Conservation (phyloP, 257 asterid genomes). For the Pogostemon cablin region DNA sequence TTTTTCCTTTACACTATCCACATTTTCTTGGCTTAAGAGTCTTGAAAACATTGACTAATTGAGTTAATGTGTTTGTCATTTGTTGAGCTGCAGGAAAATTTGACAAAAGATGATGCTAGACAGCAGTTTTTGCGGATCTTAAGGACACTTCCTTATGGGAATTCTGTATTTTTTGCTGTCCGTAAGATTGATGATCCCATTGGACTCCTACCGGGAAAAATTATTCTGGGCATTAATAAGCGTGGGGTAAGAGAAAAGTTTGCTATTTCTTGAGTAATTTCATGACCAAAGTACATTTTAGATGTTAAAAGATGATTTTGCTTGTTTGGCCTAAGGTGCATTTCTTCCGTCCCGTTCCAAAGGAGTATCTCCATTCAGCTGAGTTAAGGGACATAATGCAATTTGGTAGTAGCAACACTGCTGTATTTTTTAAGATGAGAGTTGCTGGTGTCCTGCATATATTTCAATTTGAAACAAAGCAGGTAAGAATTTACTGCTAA, state of each 20-base stretch:
- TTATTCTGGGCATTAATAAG: slow-evolving; percentile 88
- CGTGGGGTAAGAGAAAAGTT: slow-evolving; percentile 75
- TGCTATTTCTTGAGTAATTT: slow-evolving; percentile 10
- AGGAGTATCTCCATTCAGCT: slow-evolving; percentile 96
- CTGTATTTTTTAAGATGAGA: slow-evolving; percentile 98
- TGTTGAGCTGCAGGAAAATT: slow-evolving; percentile 62
- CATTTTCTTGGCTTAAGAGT: neutral
- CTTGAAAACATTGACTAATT: neutral
- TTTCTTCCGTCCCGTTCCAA: slow-evolving; percentile 99
- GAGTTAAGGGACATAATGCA: slow-evolving; percentile 99
- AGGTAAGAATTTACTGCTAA: slow-evolving; percentile 48
- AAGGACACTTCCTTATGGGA: slow-evolving; percentile 96
- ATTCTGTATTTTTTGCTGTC: slow-evolving; percentile 96
- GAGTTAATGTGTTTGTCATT: slow-evolving; percentile 3
- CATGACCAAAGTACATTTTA: neutral
- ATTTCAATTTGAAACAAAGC: slow-evolving; percentile 97
- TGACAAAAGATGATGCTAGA: slow-evolving; percentile 97
- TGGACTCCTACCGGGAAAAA: slow-evolving; percentile 95
- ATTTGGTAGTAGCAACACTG: slow-evolving; percentile 97
- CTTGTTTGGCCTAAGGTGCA: slow-evolving; percentile 65
- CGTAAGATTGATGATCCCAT: slow-evolving; percentile 99
- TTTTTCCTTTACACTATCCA: slow-evolving; percentile 1
- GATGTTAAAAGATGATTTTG: slow-evolving; percentile 34
- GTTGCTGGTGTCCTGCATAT: slow-evolving; percentile 98
- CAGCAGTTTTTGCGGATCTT: slow-evolving; percentile 90